Percentiles rank a stretch among this genome's conserved stretches.
Conservation (phyloP, 108 stramenopile genomes). For the Pseudonitzschia multiseries region DNA sequence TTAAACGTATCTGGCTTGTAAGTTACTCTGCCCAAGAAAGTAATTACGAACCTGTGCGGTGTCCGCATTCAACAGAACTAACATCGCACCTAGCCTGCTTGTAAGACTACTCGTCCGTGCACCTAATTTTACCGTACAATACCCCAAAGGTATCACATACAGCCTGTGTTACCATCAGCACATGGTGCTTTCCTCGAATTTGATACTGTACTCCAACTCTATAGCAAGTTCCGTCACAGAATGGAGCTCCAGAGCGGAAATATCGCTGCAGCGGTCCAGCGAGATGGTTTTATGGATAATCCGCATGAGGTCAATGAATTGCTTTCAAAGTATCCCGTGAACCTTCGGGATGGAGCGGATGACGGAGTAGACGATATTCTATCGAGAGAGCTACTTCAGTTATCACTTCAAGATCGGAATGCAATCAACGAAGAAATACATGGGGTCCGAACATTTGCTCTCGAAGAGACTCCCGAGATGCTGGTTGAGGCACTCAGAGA, state of each 20-base stretch:
- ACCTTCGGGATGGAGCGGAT: background rate
- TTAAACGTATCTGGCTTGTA: too few species aligned
- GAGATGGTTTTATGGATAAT: background rate
- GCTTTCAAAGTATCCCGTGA: background rate
- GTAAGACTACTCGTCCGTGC: too few species aligned
- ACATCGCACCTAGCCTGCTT: too few species aligned
- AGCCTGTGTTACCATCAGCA: too few species aligned
- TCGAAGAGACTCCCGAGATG: conserved; percentile 17
- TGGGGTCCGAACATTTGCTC: conserved; percentile 8
- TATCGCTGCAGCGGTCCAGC: background rate
- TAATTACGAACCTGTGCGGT: too few species aligned
- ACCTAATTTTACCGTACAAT: too few species aligned
- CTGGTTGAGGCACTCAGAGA: background rate
- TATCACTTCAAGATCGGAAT: conserved; percentile 16
- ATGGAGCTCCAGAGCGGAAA: background rate
- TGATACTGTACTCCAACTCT: too few species aligned
- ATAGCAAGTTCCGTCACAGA: too few species aligned
- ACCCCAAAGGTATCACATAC: too few species aligned
- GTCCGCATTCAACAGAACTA: too few species aligned
- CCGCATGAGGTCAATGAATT: conserved; percentile 3
- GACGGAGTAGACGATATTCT: background rate
- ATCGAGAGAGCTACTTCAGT: conserved; percentile 1
- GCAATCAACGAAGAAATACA: conserved; percentile 17
- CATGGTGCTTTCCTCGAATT: too few species aligned
- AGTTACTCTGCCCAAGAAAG: too few species aligned